A percentile compares a stretch with the other conserved stretches of the same genome.
These are phyloP conservation scores for Ogataea dorogensis DNA, from an alignment of 805 yeast genomes.

Conservation along the genomic window DNA sequence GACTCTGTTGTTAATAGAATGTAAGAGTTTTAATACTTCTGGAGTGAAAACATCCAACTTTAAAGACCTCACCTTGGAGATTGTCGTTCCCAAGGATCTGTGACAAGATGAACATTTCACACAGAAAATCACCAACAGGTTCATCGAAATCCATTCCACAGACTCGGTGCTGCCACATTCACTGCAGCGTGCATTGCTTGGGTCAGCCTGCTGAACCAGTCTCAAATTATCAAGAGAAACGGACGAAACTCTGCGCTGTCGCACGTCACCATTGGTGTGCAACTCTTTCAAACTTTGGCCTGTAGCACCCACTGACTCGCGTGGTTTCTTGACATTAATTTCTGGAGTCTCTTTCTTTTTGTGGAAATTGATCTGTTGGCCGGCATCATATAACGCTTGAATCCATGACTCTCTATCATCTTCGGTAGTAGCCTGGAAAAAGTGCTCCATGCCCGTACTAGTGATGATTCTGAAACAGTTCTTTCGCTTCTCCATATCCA, in stretches of 20 bases:
- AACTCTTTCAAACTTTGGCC: constrained; percentile 5
- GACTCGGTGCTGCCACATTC: constrained; percentile 68
- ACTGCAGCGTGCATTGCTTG: constrained; percentile 66
- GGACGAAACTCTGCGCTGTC: constrained; percentile 35
- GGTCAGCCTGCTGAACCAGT: constrained; percentile 42
- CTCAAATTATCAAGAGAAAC: constrained; percentile 34
- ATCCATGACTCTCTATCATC: constrained; percentile 72
- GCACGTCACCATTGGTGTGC: constrained; percentile 5
- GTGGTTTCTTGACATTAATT: not conserved
- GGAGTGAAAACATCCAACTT: constrained; percentile 67
- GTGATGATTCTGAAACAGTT: constrained; percentile 76
- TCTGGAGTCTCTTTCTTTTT: constrained; percentile 3
- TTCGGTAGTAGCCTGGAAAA: constrained; percentile 71
- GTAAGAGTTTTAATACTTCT: constrained; percentile 58
- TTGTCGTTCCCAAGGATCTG: constrained; percentile 78
- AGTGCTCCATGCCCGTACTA: constrained; percentile 60
- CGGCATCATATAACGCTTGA: constrained; percentile 56
- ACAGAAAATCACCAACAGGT: constrained; percentile 69
- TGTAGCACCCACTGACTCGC: not conserved
- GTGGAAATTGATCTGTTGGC: constrained; percentile 31
- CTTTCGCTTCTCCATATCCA: constrained; percentile 45
- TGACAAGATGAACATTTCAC: constrained; percentile 88
- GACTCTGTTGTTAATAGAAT: constrained; percentile 47
- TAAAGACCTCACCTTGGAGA: constrained; percentile 75
- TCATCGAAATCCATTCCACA: constrained; percentile 88